Conservation (phyloP, 345 rosid species). For the Mallotus nudiflorus region DNA sequence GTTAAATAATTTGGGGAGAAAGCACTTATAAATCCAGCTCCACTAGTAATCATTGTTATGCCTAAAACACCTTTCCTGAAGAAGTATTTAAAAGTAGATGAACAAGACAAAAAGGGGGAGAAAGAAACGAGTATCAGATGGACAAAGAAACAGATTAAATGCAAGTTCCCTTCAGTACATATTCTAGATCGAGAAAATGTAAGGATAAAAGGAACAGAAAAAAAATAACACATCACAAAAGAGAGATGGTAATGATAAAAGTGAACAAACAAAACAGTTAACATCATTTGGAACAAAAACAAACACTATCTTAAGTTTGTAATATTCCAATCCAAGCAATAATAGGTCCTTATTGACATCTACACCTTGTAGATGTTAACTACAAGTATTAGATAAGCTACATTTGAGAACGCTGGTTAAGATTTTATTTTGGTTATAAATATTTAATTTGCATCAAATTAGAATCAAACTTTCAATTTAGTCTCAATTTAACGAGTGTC, state of each 20-base stretch:
- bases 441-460: no score
- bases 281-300: background rate
- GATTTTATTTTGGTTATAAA: no score
- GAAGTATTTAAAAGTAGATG: background rate
- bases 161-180: background rate
- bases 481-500: no score
- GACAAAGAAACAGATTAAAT: background rate
- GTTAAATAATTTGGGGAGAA: conserved; percentile 24
- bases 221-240: background rate
- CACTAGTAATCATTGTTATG: conserved; percentile 23
- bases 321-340: no score
- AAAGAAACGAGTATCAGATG: background rate
- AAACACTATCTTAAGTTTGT: no score
- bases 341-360: no score
- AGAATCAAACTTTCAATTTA: no score
- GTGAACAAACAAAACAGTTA: background rate
- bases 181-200: background rate
- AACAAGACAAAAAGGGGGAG: background rate
- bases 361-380: no score
- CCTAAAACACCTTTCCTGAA: conserved; percentile 21
- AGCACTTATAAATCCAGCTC: conserved; percentile 26
- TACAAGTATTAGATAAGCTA: no score
- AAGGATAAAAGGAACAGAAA: background rate
- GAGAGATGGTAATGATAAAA: background rate
- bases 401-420: no score